Evolutionary conservation across 2,329 filamentous ascomycete species (phyloP).

Genomic region (Penicillium paneum): DNA sequence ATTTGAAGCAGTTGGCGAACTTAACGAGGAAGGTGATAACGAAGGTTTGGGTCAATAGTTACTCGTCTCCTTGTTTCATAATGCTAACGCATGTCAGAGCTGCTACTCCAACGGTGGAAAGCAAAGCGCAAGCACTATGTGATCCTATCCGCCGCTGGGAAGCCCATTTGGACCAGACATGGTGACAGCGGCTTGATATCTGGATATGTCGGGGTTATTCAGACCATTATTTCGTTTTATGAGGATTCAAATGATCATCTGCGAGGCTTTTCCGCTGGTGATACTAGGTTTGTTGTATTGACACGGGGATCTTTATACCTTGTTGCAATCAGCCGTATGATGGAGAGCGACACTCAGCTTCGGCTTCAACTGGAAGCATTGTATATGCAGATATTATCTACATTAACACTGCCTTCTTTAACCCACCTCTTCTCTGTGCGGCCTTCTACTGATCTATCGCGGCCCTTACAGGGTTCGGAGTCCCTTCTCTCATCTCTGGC

Average conservation of each 20-base stretch:
- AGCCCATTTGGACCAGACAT: conserved; percentile 95
- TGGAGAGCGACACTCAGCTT: conserved; percentile 88
- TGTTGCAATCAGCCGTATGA: conserved; percentile 84
- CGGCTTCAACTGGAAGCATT: conserved; percentile 84
- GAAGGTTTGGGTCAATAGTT: conserved; percentile 48
- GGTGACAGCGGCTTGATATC: conserved; percentile 88
- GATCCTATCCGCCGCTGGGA: conserved; percentile 91
- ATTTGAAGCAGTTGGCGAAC: conserved; percentile 68
- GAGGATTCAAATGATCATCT: conserved; percentile 75
- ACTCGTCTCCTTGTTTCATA: not conserved
- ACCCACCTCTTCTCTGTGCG: conserved; percentile 83
- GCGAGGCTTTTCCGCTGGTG: conserved; percentile 80
- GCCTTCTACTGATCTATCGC: conserved; percentile 88
- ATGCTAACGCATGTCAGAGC: conserved; percentile 25
- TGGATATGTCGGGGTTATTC: conserved; percentile 88
- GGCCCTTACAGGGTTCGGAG: conserved; percentile 88
- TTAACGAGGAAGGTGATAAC: conserved; percentile 52
- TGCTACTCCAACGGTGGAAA: conserved; percentile 72
- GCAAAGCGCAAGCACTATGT: conserved; percentile 95
- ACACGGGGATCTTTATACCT: conserved; percentile 87
- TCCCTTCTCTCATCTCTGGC: conserved; percentile 84
- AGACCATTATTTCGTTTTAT: conserved; percentile 97
- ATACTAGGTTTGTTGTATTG: conserved; percentile 78
- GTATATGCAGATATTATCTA: conserved; percentile 98
- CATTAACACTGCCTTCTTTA: conserved; percentile 81